Base-by-base conservation (phyloP, 2,329 filamentous ascomycete species). In the Zymoseptoria crescenta region DNA sequence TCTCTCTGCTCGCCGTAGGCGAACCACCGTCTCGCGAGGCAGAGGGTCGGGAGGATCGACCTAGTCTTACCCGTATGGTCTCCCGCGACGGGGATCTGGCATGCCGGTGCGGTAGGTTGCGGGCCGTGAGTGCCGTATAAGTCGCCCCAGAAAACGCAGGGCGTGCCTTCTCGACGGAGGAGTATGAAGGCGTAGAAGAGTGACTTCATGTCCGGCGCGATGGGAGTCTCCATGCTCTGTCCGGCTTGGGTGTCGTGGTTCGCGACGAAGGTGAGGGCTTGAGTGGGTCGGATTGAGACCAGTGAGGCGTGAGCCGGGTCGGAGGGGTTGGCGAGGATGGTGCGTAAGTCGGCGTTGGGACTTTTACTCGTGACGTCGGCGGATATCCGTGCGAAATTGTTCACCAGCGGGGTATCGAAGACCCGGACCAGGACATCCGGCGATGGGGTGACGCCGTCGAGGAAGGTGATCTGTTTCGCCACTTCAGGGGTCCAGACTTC, bases 131-230 rank as follows among this genome's bases (percentile, higher is more conserved):
- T 83, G 21, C 86, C 86, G 70, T 87, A 88, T 0, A 89, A 70
- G 67, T 89, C 86, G 24, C 86, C 85, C 69, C 85, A 89, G 70
- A 90, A 90, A 41, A 88, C 75, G 65, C 84, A 88, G 0, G 87
- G 87, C 28, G 83, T 80, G 16, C 86, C 86, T 35, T 82, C 76
- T 54, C 78, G 73, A 10, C 85, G 81, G 27, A 91, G 81, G 1
- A 91, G 80, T 57, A 90, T 89, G 51, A 91, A 78, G 0, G 86
- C 76, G 71, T 91, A 89, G 10, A 87, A 88, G 16, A 90, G 77
- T 0, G 86, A 81, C 71, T 89, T 89, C 76, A 91, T 88, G 74
- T 82, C 86, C 27, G 79, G 77, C 57, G 83, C 80, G 49, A 91
- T 82, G 1, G 81, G 81, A 0, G 84, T 82, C 65, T 82, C 84